These are phyloP conservation scores for Schizochytrium sp. DNA, from an alignment of 108 stramenopile genomes.

Conservation along the genomic window DNA sequence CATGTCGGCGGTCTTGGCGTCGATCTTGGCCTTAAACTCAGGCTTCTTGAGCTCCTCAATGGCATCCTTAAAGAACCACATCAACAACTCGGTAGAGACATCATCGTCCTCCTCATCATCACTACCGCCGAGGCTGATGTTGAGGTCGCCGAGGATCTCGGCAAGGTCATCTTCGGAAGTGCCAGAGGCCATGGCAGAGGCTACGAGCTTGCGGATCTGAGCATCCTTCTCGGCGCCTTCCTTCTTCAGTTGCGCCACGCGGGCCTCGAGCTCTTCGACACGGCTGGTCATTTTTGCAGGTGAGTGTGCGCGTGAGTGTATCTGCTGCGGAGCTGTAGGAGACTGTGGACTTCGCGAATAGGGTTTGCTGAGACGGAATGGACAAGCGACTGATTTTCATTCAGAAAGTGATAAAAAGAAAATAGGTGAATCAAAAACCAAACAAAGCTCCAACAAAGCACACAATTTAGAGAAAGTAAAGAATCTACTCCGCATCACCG, in stretches of 20 bases:
- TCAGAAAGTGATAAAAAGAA: no score
- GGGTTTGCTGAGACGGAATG: no score
- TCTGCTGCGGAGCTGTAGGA: no score
- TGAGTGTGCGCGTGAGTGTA: no score
- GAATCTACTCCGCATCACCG: no score
- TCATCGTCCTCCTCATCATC: not conserved
- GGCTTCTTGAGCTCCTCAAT: not conserved
- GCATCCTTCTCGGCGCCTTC: conserved; percentile 34
- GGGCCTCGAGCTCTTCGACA: conserved; percentile 7
- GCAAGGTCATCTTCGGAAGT: conserved; percentile 17
- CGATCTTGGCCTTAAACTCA: not conserved
- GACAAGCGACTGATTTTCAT: no score
- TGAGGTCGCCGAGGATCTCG: conserved; percentile 23
- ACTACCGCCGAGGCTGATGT: not conserved
- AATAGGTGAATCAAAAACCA: no score
- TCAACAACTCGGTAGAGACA: conserved; percentile 24
- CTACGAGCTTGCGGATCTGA: conserved; percentile 47
- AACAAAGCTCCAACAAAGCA: no score
- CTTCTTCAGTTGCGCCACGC: conserved; percentile 49
- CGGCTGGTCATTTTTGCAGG: not conserved
- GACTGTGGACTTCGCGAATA: no score
- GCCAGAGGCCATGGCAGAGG: not conserved
- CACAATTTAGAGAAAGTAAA: no score
- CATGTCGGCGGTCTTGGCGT: not conserved
- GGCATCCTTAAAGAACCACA: conserved; percentile 21